Conservation (phyloP, 1,284 basidiomycete species). For the Salmacisia buchloeana region DNA sequence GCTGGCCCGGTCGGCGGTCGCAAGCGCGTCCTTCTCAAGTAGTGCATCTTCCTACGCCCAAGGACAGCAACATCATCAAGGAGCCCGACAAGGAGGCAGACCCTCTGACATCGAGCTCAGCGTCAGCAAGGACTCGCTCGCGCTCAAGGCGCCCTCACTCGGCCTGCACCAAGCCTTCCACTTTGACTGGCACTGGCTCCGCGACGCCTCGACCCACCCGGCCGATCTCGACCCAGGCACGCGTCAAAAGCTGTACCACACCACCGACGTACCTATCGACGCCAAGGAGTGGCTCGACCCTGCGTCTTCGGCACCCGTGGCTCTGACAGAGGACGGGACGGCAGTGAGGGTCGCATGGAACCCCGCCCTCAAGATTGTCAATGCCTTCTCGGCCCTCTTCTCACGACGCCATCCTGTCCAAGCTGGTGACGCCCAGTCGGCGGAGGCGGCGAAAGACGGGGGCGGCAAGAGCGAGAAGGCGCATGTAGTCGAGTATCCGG, state of each 20-base stretch:
- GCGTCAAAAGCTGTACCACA: slow-evolving; percentile 67
- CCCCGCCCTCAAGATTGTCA: slow-evolving; percentile 11
- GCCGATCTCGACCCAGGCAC: slow-evolving; percentile 61
- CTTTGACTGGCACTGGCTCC: slow-evolving; percentile 53
- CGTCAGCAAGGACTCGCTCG: slow-evolving; percentile 17
- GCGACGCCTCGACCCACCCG: slow-evolving; percentile 56
- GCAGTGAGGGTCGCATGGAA: not conserved
- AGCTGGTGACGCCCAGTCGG: not conserved
- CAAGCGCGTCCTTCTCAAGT: too few relatives aligned
- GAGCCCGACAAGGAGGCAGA: too few relatives aligned
- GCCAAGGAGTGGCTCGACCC: not conserved
- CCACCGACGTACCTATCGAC: slow-evolving; percentile 56
- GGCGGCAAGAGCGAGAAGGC: slow-evolving; percentile 19
- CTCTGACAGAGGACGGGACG: not conserved
- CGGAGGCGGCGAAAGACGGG: slow-evolving; percentile 14
- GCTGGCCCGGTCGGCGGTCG: too few relatives aligned
- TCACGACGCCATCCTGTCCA: not conserved
- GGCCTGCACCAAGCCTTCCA: slow-evolving; percentile 25
- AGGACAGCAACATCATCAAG: too few relatives aligned
- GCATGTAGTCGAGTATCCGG: slow-evolving; percentile 50
- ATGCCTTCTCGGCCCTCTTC: slow-evolving; percentile 37
- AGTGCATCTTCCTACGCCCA: too few relatives aligned
- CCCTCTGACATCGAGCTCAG: slow-evolving; percentile 22
- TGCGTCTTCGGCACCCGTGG: not conserved
- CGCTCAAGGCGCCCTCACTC: slow-evolving; percentile 46